phyloP scores from a whole-genome alignment of 371 early-diverging fungal species.

The Syncephalastrum contaminatum region DNA sequence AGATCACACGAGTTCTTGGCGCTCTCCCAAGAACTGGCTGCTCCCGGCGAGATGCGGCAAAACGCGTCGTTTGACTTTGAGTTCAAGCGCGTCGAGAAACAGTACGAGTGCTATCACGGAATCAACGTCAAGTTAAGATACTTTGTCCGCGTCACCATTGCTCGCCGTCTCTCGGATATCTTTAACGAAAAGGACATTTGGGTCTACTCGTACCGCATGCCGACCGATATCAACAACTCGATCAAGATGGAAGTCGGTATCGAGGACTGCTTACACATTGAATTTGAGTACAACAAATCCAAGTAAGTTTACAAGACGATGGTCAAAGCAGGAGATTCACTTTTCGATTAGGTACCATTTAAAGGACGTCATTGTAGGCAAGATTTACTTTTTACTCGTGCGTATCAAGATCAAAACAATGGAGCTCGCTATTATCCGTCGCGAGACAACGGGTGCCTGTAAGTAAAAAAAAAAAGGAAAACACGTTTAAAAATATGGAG shows the following conservation, averaged over 20 bases:
- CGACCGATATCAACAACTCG: constrained; percentile 82
- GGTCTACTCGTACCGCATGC: constrained; percentile 88
- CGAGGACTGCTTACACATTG: constrained; percentile 93
- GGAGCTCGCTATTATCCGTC: constrained; percentile 96
- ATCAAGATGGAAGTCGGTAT: constrained; percentile 97
- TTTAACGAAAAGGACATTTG: constrained; percentile 79
- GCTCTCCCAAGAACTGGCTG: constrained; percentile 83
- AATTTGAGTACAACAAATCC: constrained; percentile 94
- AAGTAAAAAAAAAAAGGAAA: constrained; percentile 8
- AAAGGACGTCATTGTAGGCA: constrained; percentile 98
- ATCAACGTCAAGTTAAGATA: constrained; percentile 89
- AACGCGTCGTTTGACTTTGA: constrained; percentile 81
- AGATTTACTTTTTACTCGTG: constrained; percentile 97
- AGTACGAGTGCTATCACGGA: constrained; percentile 88
- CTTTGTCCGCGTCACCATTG: constrained; percentile 84
- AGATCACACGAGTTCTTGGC: constrained; percentile 94
- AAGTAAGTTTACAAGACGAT: constrained; percentile 50
- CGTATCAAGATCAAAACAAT: constrained; percentile 98
- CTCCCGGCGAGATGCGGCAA: constrained; percentile 82
- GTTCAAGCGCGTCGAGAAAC: constrained; percentile 92
- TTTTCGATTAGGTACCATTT: constrained; percentile 71
- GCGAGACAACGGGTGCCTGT: constrained; percentile 94
- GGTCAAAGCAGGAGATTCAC: background rate
- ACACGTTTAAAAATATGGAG: background rate
- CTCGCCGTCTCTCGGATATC: constrained; percentile 76